Evolutionary conservation across 352 stramenopile genomes (phyloP).

Genomic region (Phytopythium mirpurense): DNA sequence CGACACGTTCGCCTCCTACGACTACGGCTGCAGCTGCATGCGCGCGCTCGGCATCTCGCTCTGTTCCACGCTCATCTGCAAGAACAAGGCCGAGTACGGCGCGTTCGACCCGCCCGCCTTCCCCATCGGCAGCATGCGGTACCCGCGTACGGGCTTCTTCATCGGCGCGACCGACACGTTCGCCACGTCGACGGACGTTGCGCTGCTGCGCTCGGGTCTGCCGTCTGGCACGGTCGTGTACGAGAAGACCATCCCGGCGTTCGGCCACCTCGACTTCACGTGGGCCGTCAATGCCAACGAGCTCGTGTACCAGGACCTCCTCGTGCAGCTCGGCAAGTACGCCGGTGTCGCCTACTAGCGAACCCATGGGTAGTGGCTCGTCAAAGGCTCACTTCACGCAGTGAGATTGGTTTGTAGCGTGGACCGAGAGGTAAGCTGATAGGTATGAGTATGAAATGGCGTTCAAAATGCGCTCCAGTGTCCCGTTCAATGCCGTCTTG

Average conservation of each 20-base stretch:
- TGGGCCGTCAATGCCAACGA: conserved; percentile 53
- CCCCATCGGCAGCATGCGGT: conserved; percentile 35
- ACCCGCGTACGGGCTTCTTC: conserved; percentile 48
- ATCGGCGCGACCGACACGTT: conserved; percentile 46
- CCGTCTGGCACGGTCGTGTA: conserved; percentile 42
- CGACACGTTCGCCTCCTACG: conserved; percentile 46
- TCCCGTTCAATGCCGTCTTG: too few species aligned
- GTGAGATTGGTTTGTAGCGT: too few species aligned
- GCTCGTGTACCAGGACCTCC: conserved; percentile 47
- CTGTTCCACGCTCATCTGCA: conserved; percentile 40
- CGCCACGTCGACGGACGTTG: conserved; percentile 34
- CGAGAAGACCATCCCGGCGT: conserved; percentile 32
- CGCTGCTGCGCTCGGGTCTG: conserved; percentile 36
- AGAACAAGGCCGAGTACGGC: conserved; percentile 52
- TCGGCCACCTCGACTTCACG: conserved; percentile 69
- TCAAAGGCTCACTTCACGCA: too few species aligned
- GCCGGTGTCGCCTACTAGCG: too few species aligned
- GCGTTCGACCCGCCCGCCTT: conserved; percentile 38
- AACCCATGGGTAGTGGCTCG: too few species aligned
- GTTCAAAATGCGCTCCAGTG: too few species aligned
- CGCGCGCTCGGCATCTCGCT: conserved; percentile 24
- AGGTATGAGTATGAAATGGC: too few species aligned
- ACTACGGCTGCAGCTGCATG: conserved; percentile 52
- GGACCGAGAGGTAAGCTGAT: too few species aligned
- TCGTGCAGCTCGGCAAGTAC: conserved; percentile 46